phyloP scores from a whole-genome alignment of 805 yeast species.

The Candida gorgasii region DNA sequence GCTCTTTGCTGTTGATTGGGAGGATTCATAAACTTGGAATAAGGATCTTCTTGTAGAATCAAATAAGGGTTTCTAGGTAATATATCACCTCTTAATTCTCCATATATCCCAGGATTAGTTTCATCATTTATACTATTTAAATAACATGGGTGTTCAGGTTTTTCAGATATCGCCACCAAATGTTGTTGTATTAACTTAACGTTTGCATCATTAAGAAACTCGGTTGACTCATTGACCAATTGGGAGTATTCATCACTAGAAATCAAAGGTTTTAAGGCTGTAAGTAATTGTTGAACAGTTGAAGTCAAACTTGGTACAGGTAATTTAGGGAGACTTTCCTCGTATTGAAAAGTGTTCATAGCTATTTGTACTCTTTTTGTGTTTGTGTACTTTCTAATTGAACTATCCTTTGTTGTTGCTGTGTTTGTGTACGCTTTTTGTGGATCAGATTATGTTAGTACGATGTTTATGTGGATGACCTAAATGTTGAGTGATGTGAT shows the following conservation, averaged over 20 bases:
- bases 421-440: background rate
- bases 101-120: constrained; percentile 58
- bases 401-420: background rate
- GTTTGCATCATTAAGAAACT: constrained; percentile 44
- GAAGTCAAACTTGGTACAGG: constrained; percentile 60
- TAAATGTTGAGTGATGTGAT: background rate
- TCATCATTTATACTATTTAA: constrained; percentile 54
- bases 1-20: constrained; percentile 71
- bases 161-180: constrained; percentile 45
- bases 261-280: constrained; percentile 61
- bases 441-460: too few species aligned
- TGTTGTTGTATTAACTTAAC: constrained; percentile 55
- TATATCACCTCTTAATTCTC: constrained; percentile 63
- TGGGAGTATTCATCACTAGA: constrained; percentile 50
- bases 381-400: background rate
- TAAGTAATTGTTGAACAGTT: constrained; percentile 54
- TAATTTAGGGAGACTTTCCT: constrained; percentile 50
- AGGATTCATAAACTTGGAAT: constrained; percentile 51
- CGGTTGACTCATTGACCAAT: constrained; percentile 44
- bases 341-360: constrained; percentile 38
- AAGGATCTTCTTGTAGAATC: constrained; percentile 73
- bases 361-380: background rate
- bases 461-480: too few species aligned
- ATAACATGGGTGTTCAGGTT: constrained; percentile 47
- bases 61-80: constrained; percentile 79